A percentile compares a stretch with the other conserved stretches of the same genome.
phyloP scores from a whole-genome alignment of 495 filamentous ascomycete species.

The Hypoxylon crocopeplum region DNA sequence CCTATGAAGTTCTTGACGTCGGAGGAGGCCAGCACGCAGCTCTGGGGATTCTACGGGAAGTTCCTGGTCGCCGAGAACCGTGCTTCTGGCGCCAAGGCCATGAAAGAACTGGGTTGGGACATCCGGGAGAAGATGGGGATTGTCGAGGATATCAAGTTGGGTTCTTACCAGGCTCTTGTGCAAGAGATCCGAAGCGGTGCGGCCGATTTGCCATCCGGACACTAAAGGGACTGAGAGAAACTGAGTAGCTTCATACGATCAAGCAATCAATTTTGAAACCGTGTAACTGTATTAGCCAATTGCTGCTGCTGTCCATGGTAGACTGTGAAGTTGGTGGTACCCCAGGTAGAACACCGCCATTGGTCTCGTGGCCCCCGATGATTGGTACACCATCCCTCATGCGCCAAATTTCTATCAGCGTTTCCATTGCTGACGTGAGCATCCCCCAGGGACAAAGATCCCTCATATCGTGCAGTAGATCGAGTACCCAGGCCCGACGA shows the following conservation, averaged over 20 bases:
- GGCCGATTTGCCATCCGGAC: no score
- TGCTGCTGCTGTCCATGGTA: conserved; percentile 1
- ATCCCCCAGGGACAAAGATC: conserved; percentile 55
- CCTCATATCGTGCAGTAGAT: conserved; percentile 47
- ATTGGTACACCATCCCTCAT: conserved; percentile 36
- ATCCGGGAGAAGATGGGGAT: conserved; percentile 36
- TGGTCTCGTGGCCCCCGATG: conserved; percentile 3
- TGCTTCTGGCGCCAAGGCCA: conserved; percentile 44
- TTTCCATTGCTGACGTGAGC: conserved; percentile 50
- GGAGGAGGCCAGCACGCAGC: conserved; percentile 28
- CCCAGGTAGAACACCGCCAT: neutral
- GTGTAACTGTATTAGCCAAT: conserved; percentile 49
- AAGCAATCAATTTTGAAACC: conserved; percentile 45
- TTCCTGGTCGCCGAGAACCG: conserved; percentile 41
- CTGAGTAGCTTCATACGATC: conserved; percentile 44
- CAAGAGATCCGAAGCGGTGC: conserved; percentile 15
- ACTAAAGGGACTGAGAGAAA: neutral
- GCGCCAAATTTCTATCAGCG: conserved; percentile 49
- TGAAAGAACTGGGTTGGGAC: conserved; percentile 45
- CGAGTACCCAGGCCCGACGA: conserved; percentile 45
- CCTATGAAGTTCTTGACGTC: conserved; percentile 31
- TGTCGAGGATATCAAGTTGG: conserved; percentile 39
- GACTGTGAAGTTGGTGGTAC: neutral
- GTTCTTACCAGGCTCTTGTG: conserved; percentile 30
- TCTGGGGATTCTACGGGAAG: conserved; percentile 38